Percentiles rank a stretch among this genome's conserved stretches.
Evolutionary conservation across 352 stramenopile species (phyloP).

Genomic region (Phytophthora sp.): DNA sequence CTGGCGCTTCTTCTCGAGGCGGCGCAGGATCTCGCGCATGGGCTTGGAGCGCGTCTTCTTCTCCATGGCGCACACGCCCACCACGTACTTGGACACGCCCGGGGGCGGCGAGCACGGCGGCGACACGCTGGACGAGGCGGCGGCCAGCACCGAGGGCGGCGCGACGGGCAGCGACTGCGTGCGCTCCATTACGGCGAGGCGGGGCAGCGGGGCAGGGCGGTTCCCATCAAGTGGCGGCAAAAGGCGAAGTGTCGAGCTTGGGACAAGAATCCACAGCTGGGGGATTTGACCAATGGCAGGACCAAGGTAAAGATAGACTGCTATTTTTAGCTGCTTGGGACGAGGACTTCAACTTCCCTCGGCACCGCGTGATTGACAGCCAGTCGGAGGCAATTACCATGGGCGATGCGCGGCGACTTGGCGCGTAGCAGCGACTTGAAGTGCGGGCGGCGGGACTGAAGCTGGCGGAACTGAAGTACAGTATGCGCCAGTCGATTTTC

Average conservation of each 20-base stretch:
- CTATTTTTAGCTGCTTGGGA: too few relatives aligned
- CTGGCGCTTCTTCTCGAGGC: constrained; percentile 91
- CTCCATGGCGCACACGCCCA: constrained; percentile 99
- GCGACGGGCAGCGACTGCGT: constrained; percentile 32
- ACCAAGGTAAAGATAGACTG: background rate
- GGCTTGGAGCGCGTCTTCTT: constrained; percentile 98
- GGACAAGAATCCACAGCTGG: constrained; percentile 8
- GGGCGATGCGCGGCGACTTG: too few relatives aligned
- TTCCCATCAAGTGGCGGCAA: background rate
- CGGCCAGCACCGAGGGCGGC: constrained; percentile 10
- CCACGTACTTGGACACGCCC: constrained; percentile 69
- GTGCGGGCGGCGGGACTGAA: too few relatives aligned
- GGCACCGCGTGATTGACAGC: background rate
- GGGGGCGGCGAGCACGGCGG: constrained; percentile 20
- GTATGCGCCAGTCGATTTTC: constrained; percentile 19
- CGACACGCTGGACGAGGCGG: constrained; percentile 13
- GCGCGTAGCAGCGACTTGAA: background rate
- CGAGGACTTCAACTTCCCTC: too few relatives aligned
- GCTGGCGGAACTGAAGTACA: too few relatives aligned
- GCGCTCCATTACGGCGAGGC: constrained; percentile 38
- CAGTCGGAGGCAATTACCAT: too few relatives aligned
- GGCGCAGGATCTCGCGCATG: constrained; percentile 96
- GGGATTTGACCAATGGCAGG: constrained; percentile 9
- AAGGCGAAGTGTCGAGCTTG: background rate
- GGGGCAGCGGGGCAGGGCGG: too few relatives aligned